Base-by-base conservation (phyloP, 2,329 filamentous ascomycete species). In the Claviceps humidiphila region DNA sequence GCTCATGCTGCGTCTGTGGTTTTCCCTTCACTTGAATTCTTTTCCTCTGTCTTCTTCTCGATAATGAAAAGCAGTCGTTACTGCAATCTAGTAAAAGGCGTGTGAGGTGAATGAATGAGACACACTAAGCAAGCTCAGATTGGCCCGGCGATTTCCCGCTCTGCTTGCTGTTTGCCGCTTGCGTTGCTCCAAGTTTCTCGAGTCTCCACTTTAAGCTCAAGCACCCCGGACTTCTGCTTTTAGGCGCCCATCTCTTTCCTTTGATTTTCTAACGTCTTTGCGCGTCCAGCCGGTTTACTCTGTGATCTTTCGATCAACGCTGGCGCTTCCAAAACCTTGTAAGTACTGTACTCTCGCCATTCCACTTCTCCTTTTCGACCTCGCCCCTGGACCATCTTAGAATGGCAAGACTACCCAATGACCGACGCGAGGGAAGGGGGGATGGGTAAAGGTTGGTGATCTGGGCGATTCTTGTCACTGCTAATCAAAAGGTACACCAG, bases 251-350 rank as follows among this genome's bases (percentile, higher is more conserved):
- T 50, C 34, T 50, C 22, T 41, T 37, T 38, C 51, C 50, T 55
- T 56, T 47, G 22, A 30, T 16, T 50, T 53, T 48, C 57, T 57
- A 52, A 76, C 76, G 74, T 72, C 74, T 63, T 77, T 62, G 72
- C 71, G 54, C 73, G 78, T 64, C 81, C 78, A 59, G 74, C 75
- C 54, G 81, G 78, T 64, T 78, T 76, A 60, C 78, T 78, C 55
- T 76, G 72, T 57, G 78, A 76, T 62, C 72, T 83, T 57, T 80
- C 75, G 61, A 82, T 83, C 67, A 84, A 83, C 67, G 82, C 79
- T 17, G 75, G 73, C 57, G 71, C 76, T 53, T 80, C 80, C 56
- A 82, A 81, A 73, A 55, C 66, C 51, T 58, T 65, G 68, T 69
- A 63, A 67, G 66, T 52, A 30, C 26, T 30, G 2, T 30, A 8